Base-by-base conservation (phyloP, 2,329 filamentous ascomycete genomes). In the Neopestalotiopsis sp. region DNA sequence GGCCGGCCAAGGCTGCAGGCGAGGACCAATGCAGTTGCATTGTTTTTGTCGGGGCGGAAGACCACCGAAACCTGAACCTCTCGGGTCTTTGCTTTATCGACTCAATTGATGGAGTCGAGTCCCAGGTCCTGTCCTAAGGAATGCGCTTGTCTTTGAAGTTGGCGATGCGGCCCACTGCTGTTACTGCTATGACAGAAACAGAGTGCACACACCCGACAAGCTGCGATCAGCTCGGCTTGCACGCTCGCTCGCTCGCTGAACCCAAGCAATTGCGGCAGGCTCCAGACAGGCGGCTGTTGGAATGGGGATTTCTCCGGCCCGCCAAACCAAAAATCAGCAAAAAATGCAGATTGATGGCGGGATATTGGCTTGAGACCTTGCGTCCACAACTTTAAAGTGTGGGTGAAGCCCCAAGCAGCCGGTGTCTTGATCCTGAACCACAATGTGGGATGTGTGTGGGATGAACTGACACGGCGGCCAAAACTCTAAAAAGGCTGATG, bases 11-110 rank as follows among this genome's bases (percentile, higher is more conserved):
- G 63, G 72, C 70, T 63, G 74, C 71, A 67, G 75, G 74, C 67
- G 72, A 68, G 68, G 65, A 67, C 69, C 73, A 75, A 69, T 73
- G 75, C 67, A 74, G 70, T 72, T 77, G 81, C 82, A 83, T 83
- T 65, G 73, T 42, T 45, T 34, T 32, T 34, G 32, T 20, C 13
- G 30, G 24, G 9, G 17, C 20, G 13, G n/a, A 13, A 10, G 30
- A 24, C 24, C 45, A 14, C 4, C 42, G 57, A 5, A 9, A 65
- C 12, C 7, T 30, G 38, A n/a, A 52, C n/a, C 17, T 42, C 32
- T 10, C 34, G 34, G 34, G 0, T 38, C 10, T 10, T 38, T 38
- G 4, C 34, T 12, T n/a, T 7, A 9, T 52, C 20, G n/a, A 52
- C 45, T 20, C 45, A 30, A 57, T 28, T n/a, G 20, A 52, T 6